These are phyloP conservation scores for Perkinsela sp. DNA, from an alignment of 208 protist genomes.

Conservation along the genomic window DNA sequence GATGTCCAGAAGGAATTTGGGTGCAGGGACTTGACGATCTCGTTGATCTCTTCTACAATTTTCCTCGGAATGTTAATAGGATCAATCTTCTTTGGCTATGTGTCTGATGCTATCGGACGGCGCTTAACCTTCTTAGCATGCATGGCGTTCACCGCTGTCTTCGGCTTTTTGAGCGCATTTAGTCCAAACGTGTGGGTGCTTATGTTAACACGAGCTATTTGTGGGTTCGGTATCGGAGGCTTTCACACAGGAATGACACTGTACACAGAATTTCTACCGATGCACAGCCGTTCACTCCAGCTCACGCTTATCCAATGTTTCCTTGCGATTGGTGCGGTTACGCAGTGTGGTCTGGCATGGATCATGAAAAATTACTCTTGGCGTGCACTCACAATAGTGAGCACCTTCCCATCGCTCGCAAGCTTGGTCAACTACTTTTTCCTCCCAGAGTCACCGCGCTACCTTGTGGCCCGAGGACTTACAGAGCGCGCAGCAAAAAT, in stretches of 20 bases:
- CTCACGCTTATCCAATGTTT: conserved; percentile 3
- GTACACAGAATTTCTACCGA: conserved; percentile 6
- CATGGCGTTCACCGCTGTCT: background rate
- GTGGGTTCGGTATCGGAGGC: conserved; percentile 3
- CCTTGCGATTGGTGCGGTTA: conserved; percentile 2
- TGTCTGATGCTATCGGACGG: background rate
- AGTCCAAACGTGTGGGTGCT: background rate
- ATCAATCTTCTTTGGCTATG: background rate
- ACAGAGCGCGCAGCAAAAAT: background rate
- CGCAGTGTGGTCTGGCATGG: conserved; percentile 3
- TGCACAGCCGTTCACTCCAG: background rate
- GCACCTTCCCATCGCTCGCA: background rate
- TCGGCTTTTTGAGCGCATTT: background rate
- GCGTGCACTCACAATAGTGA: background rate
- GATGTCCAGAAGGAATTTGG: background rate
- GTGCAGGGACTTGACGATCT: background rate
- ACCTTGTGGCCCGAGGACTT: background rate
- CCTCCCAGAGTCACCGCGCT: background rate
- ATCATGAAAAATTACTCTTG: background rate
- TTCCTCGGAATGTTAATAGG: background rate
- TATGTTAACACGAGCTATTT: background rate
- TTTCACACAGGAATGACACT: conserved; percentile 1
- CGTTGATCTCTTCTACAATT: background rate
- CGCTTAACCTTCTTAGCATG: background rate
- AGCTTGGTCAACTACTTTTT: background rate